Base-by-base conservation (phyloP, 2,329 filamentous ascomycete species). In the Aureobasidium vineae region DNA sequence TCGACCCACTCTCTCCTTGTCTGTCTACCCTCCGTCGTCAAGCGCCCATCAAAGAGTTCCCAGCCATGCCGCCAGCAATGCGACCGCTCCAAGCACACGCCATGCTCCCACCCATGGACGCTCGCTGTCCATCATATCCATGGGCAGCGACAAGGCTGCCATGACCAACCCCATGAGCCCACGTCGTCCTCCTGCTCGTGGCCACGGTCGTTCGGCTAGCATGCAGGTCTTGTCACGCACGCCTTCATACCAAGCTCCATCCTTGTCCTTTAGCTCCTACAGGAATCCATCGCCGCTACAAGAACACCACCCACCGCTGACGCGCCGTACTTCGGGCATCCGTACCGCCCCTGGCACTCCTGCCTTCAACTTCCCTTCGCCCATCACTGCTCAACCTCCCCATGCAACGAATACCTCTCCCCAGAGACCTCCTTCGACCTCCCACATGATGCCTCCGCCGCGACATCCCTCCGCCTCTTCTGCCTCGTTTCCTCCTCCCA, bases 171-270 rank as follows among this genome's bases (percentile, higher is more conserved):
- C 66, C 19, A 33, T 63, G 15, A 19, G 41, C 31, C 40, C 16
- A 8, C 66, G 10, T 71, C 73, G 11, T 74, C 75, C 86, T 63
- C 84, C 86, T 23, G 75, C 73, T 21, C 86, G 86, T 71, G 85
- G 88, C 5, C 92, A 97, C 80, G 86, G 83, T 56, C 85, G 92
- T 63, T 92, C 92, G 43, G 86, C 91, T 28, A 97, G 92, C 79
- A 79, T 96, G 68, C 92, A 96, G 75, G 89, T 94, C 70, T 75
- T 86, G 69, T 65, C 71, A 40, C 67, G 70, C 47, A 63, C 66
- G 11, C 60, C 33, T 8, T 64, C 61, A 8, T 54, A 53, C 36
- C 61, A 64, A 13, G 21, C 61, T 1, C 61, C 61, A 1, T 31
- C 38, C 6, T 16, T 45, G 45, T 33, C 49, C 19, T 45, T 54